Evolutionary conservation across 2,329 filamentous ascomycete genomes (phyloP), one percentile per base, ranked within the genome.

Genomic region (Lasiodiplodia sp.): DNA sequence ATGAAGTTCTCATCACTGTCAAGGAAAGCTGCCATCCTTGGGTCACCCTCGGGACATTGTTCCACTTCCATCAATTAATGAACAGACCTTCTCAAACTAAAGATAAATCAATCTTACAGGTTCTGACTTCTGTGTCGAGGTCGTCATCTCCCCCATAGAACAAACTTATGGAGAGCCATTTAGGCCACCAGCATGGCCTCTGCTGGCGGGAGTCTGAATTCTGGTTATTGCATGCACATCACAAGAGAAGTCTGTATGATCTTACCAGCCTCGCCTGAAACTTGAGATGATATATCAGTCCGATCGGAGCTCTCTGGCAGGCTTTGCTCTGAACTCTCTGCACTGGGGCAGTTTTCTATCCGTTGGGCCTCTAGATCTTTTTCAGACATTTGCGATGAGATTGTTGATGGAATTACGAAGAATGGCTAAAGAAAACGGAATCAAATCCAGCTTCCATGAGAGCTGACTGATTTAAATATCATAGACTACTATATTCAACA

Each of bases 1-100:
- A 79, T 79, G 67, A 83, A 83, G 31, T 76, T 75, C 7, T 82
- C 78, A 68, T 82, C 78, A 68, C 80, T 83, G 67, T 82, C 78
- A 0, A 80, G 72, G 66, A 83, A 82, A 1, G 76, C 73, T 3
- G 80, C 79, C 0, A 83, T 69, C 28, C 71, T 72, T 0, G 82
- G 80, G 69, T 81, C 83, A 0, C 81, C 80, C 12, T 65, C 44
- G 0, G 74, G 73, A 66, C 68, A 70, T 23, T 68, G 21, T 6
- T 73, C 64, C 55, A 76, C 72, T 75, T 18, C 47, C 51, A 6
- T 2, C 2, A 23, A 16, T 34, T n/a, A 67, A 2, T 23, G 53
- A 10, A 47, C 3, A n/a, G 12, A 0, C 16, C 1, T 10, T 62
- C 28, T 10, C 21, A 47, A 18, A 34, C 12, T n/a, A 4, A 2